Conservation (phyloP, 2,329 filamentous ascomycete genomes). For the Botrytis deweyae region DNA sequence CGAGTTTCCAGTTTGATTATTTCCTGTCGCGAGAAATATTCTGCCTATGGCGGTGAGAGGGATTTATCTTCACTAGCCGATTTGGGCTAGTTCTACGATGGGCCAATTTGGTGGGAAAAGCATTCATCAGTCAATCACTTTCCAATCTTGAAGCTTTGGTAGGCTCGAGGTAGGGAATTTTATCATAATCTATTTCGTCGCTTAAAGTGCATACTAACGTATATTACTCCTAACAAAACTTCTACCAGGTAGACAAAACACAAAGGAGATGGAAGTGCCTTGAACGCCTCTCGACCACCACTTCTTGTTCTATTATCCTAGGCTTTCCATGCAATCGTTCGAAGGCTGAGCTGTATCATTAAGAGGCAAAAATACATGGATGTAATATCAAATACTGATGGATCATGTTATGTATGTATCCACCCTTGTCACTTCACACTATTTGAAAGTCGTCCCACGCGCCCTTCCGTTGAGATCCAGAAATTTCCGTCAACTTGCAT, state of each 20-base stretch:
- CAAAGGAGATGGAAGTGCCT: neutral
- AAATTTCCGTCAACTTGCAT: neutral
- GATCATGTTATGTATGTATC: neutral
- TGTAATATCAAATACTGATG: neutral
- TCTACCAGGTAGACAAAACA: neutral
- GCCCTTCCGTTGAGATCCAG: constrained; percentile 2
- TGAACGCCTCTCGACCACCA: neutral
- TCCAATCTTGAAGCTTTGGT: neutral
- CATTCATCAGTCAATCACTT: neutral
- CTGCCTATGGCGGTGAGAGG: neutral
- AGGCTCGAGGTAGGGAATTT: neutral
- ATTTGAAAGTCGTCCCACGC: neutral
- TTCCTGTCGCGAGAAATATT: constrained; percentile 7
- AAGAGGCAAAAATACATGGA: neutral
- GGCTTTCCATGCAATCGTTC: neutral
- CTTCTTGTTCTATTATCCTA: neutral
- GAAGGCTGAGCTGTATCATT: neutral
- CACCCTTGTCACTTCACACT: neutral
- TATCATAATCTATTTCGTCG: neutral
- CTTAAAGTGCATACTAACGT: neutral
- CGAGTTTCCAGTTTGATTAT: neutral
- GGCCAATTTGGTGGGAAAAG: neutral
- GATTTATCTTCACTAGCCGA: neutral
- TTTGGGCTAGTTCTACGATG: neutral
- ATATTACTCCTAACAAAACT: neutral